phyloP scores from a whole-genome alignment of 139 green algal species.

The Chlamydomonas urium region DNA sequence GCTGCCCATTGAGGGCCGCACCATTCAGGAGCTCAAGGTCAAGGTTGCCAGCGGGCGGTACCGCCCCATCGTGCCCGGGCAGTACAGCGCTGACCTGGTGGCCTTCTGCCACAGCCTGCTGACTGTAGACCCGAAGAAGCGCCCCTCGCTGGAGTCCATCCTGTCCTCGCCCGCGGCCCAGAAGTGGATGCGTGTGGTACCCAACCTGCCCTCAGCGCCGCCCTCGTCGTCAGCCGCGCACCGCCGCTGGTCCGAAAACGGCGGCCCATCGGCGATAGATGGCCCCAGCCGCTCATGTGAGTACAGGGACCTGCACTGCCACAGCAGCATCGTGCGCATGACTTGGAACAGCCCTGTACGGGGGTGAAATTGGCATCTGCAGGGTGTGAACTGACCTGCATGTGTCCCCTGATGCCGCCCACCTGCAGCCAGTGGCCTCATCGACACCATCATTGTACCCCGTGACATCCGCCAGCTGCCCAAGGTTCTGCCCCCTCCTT shows the following conservation, averaged over 20 bases:
- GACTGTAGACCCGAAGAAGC: conserved; percentile 38
- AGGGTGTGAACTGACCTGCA: no score
- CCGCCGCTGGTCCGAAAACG: conserved; percentile 23
- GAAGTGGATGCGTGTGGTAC: conserved; percentile 31
- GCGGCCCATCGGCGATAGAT: not conserved
- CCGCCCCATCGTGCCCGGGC: conserved; percentile 36
- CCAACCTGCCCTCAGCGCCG: conserved; percentile 15
- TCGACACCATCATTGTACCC: conserved; percentile 51
- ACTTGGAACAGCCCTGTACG: no score
- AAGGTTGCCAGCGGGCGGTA: conserved; percentile 52
- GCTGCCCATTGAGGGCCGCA: conserved; percentile 66
- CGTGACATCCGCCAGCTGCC: conserved; percentile 40
- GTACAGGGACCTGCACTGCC: no score
- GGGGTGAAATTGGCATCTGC: no score
- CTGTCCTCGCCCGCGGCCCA: conserved; percentile 24
- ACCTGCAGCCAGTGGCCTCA: no score
- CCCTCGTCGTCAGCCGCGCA: no score
- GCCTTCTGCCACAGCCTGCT: conserved; percentile 53
- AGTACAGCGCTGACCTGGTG: conserved; percentile 57
- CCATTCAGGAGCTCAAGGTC: conserved; percentile 59
- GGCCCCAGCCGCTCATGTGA: no score
- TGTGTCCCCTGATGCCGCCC: no score
- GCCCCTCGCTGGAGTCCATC: conserved; percentile 43
- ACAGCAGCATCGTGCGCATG: no score
- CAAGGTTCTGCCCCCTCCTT: conserved; percentile 36